phyloP scores from a whole-genome alignment of 495 filamentous ascomycete species.

The Podospora pseudocomata region DNA sequence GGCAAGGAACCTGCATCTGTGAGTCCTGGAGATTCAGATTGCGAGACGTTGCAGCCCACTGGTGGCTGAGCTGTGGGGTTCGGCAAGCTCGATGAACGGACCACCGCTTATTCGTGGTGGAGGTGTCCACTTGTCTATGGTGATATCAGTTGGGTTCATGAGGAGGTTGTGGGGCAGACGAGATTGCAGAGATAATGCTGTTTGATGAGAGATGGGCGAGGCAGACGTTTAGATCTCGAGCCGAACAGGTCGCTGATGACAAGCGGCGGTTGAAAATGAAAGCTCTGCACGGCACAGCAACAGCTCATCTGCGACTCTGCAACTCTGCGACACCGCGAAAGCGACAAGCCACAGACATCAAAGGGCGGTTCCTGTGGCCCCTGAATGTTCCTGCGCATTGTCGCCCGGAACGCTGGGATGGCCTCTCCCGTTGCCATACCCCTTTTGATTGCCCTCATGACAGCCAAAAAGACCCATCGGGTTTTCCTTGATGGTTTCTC shows the following conservation, averaged over 20 bases:
- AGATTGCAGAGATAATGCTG: background rate
- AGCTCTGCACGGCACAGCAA: conserved; percentile 1
- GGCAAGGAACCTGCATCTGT: background rate
- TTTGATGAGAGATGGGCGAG: background rate
- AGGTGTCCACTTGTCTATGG: background rate
- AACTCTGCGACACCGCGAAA: background rate
- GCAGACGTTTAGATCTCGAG: background rate
- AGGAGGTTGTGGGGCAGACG: background rate
- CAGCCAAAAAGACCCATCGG: background rate
- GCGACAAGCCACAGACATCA: conserved; percentile 1
- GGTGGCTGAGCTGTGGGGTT: background rate
- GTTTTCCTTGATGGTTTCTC: background rate
- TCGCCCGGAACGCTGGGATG: background rate
- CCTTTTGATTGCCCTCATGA: background rate
- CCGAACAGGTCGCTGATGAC: background rate
- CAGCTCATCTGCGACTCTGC: background rate
- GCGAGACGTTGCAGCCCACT: background rate
- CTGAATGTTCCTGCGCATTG: background rate
- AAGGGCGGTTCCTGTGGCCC: background rate
- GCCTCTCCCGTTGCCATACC: background rate
- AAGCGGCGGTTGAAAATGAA: background rate
- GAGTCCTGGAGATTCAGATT: background rate
- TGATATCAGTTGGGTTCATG: background rate
- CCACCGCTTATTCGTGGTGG: conserved; percentile 2
- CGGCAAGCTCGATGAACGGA: background rate